A percentile compares a stretch with the other conserved stretches of the same genome.
Evolutionary conservation across 1,284 basidiomycete genomes (phyloP).

Genomic region (Austropuccinia psidii): DNA sequence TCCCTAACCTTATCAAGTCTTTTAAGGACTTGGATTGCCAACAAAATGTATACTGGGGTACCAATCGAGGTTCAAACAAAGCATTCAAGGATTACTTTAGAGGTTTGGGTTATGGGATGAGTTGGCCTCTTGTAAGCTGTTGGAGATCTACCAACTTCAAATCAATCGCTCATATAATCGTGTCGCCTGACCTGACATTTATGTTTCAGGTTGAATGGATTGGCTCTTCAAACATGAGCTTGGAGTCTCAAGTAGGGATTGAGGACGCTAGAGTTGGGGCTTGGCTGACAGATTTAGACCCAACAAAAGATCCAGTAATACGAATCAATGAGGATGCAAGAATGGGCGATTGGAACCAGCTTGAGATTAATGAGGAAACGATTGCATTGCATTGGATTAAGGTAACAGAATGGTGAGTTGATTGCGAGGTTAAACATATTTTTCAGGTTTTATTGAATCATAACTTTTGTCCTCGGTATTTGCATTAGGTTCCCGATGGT

Average conservation of each 20-base stretch:
- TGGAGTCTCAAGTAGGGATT: slow-evolving; percentile 26
- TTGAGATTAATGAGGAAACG: slow-evolving; percentile 7
- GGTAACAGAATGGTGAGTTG: slow-evolving; percentile 3
- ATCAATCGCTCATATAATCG: too few relatives aligned
- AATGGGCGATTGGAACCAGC: slow-evolving; percentile 35
- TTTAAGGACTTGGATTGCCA: slow-evolving; percentile 23
- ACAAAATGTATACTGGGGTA: slow-evolving; percentile 24
- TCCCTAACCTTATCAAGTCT: slow-evolving; percentile 23
- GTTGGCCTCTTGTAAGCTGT: slow-evolving; percentile 32
- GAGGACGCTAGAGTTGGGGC: slow-evolving; percentile 31
- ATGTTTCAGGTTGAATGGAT: slow-evolving; percentile 26
- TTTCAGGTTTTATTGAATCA: neutral
- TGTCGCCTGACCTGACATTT: too few relatives aligned
- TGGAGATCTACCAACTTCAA: too few relatives aligned
- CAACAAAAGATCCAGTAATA: neutral
- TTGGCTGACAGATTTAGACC: slow-evolving; percentile 15
- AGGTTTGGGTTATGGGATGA: slow-evolving; percentile 20
- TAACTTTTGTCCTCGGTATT: too few relatives aligned
- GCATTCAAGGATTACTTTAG: slow-evolving; percentile 9
- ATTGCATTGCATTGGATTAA: slow-evolving; percentile 30
- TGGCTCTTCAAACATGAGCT: slow-evolving; percentile 16
- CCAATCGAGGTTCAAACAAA: slow-evolving; percentile 27
- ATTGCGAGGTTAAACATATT: neutral
- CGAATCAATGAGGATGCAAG: slow-evolving; percentile 25
- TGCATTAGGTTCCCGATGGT: slow-evolving; percentile 23